phyloP scores from a whole-genome alignment of 371 early-diverging fungal genomes.

The Apophysomyces sp. region DNA sequence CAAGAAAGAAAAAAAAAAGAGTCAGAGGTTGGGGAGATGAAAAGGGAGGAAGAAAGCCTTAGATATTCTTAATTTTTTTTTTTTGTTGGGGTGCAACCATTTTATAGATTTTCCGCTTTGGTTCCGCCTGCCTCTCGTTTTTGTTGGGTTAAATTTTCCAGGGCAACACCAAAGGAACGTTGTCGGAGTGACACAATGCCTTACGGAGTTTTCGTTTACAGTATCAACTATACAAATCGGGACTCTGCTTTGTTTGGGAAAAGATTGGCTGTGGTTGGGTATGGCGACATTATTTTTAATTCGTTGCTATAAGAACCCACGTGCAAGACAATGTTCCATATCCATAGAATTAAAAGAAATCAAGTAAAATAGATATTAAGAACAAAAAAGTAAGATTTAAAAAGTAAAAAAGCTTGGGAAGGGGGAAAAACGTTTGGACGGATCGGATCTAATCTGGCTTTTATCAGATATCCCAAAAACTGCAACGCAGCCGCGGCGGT shows the following conservation, averaged over 20 bases:
- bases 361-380: neutral
- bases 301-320: neutral
- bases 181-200: neutral
- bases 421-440: neutral
- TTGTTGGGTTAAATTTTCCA: slow-evolving; percentile 3
- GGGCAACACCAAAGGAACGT: neutral
- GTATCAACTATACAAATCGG: slow-evolving; percentile 1
- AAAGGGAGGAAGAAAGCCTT: neutral
- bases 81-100: neutral
- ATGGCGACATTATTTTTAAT: neutral
- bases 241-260: neutral
- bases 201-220: neutral
- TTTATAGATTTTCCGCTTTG: slow-evolving; percentile 2
- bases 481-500: neutral
- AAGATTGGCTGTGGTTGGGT: neutral
- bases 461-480: slow-evolving; percentile 1
- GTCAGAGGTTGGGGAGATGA: neutral
- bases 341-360: neutral
- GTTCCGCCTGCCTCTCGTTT: neutral
- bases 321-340: no score
- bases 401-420: neutral
- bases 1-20: neutral
- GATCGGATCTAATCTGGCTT: slow-evolving; percentile 3
- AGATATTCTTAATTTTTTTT: neutral
- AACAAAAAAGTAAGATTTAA: neutral